A percentile compares a stretch with the other conserved stretches of the same genome.
These are phyloP conservation scores for Sporisorium scitamineum DNA, from an alignment of 1,284 basidiomycete species.

Conservation along the genomic window DNA sequence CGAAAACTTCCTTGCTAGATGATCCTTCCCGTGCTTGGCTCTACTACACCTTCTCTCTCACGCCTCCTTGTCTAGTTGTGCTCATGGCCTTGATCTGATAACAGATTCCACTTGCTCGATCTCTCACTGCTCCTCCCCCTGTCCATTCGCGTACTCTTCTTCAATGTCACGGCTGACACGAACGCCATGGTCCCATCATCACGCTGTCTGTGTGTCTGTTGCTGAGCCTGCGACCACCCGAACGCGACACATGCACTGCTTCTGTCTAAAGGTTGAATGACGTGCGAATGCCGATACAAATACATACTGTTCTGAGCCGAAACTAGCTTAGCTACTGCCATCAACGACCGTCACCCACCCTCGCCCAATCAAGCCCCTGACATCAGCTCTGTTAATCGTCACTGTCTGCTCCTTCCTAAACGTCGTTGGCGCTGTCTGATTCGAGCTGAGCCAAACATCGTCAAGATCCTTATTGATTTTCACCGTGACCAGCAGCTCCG, in stretches of 20 bases:
- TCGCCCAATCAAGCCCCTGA: constrained; percentile 25
- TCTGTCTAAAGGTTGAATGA: not conserved
- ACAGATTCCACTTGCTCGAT: too few relatives aligned
- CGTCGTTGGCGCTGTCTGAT: constrained; percentile 19
- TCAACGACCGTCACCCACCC: constrained; percentile 34
- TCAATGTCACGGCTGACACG: too few relatives aligned
- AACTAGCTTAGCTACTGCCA: constrained; percentile 3
- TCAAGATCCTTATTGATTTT: constrained; percentile 28
- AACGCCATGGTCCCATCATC: not conserved
- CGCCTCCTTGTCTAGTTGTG: not conserved
- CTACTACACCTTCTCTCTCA: not conserved
- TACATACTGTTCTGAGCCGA: constrained; percentile 2
- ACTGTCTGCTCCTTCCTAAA: constrained; percentile 37
- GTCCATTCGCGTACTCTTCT: too few relatives aligned
- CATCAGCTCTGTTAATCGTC: constrained; percentile 27
- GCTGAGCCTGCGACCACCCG: not conserved
- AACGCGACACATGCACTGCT: not conserved
- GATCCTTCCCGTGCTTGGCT: not conserved
- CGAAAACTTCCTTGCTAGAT: not conserved
- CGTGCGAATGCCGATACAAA: constrained; percentile 1
- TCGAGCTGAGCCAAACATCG: constrained; percentile 27
- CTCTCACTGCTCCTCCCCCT: not conserved
- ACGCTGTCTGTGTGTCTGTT: not conserved
- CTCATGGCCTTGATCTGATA: too few relatives aligned
- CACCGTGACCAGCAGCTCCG: constrained; percentile 24